Percentiles rank a stretch among this genome's conserved stretches.
Conservation (phyloP, 345 rosid genomes). For the Rubroshorea leprosula region DNA sequence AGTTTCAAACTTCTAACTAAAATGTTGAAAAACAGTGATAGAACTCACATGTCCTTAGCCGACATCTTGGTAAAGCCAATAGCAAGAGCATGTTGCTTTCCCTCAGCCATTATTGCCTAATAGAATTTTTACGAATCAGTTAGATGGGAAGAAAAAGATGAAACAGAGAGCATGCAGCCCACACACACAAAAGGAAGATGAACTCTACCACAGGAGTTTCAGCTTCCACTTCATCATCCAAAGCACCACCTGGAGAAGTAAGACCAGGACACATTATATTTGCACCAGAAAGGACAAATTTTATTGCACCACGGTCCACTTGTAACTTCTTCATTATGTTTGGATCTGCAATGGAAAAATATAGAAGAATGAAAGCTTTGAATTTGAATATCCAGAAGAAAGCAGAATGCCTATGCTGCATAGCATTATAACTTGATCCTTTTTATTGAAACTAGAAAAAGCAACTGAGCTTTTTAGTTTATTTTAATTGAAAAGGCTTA, state of each 20-base stretch:
- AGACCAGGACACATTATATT: conserved; percentile 99
- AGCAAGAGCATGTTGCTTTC: conserved; percentile 96
- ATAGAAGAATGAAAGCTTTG: conserved; percentile 1
- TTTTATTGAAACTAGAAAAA: no score
- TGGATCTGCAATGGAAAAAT: conserved; percentile 52
- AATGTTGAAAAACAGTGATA: neutral
- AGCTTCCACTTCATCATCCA: conserved; percentile 85
- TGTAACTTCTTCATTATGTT: conserved; percentile 89
- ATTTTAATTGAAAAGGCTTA: no score
- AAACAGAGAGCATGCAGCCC: conserved; percentile 14
- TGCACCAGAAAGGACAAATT: conserved; percentile 93
- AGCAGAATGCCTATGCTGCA: no score
- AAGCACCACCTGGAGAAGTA: conserved; percentile 90
- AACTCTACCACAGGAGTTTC: conserved; percentile 89
- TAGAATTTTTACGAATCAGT: conserved; percentile 16
- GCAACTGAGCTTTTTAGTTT: no score
- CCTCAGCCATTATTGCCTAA: conserved; percentile 98
- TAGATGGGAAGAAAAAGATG: neutral
- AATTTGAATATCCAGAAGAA: conserved; percentile 1
- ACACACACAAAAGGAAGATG: neutral
- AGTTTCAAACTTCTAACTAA: neutral
- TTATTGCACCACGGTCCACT: conserved; percentile 97
- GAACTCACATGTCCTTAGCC: conserved; percentile 93
- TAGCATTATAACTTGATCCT: no score
- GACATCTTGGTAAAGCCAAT: conserved; percentile 99